These are phyloP conservation scores for Odontarrhena argentea DNA, from an alignment of 345 rosid genomes.

Conservation along the genomic window DNA sequence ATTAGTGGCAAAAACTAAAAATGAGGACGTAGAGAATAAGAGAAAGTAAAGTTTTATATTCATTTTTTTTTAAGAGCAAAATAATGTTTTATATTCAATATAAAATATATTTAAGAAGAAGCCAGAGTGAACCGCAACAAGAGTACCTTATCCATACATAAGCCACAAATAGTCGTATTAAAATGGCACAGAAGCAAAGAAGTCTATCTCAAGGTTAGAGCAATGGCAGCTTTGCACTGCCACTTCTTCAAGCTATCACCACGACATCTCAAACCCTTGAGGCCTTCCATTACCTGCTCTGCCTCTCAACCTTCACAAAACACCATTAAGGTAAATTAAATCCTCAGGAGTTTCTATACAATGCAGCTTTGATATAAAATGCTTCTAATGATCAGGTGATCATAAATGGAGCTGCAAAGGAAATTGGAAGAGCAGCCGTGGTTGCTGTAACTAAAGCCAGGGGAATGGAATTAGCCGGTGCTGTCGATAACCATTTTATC, in stretches of 20 bases:
- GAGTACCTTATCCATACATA: constrained; percentile 32
- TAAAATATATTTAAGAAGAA: not conserved
- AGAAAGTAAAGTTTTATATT: no score
- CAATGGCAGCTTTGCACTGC: constrained; percentile 68
- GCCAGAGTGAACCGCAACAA: not conserved
- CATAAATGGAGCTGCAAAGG: constrained; percentile 91
- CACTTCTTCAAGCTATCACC: constrained; percentile 39
- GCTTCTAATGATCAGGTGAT: constrained; percentile 53
- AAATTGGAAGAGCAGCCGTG: constrained; percentile 83
- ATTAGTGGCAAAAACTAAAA: no score
- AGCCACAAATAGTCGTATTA: not conserved
- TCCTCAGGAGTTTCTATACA: constrained; percentile 8
- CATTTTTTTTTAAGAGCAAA: no score
- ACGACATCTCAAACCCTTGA: constrained; percentile 37
- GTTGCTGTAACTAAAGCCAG: constrained; percentile 80
- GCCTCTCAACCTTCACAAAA: constrained; percentile 67
- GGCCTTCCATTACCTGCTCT: constrained; percentile 59
- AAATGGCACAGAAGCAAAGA: not conserved
- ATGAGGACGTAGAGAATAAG: no score
- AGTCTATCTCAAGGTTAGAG: constrained; percentile 22
- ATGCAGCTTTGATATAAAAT: constrained; percentile 4
- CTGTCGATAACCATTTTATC: constrained; percentile 70
- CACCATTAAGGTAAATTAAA: constrained; percentile 66
- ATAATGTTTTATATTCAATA: no score
- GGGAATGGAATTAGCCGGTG: constrained; percentile 96